These are phyloP conservation scores for Aureobasidium sp. DNA, from an alignment of 2,329 filamentous ascomycete genomes.

Conservation along the genomic window DNA sequence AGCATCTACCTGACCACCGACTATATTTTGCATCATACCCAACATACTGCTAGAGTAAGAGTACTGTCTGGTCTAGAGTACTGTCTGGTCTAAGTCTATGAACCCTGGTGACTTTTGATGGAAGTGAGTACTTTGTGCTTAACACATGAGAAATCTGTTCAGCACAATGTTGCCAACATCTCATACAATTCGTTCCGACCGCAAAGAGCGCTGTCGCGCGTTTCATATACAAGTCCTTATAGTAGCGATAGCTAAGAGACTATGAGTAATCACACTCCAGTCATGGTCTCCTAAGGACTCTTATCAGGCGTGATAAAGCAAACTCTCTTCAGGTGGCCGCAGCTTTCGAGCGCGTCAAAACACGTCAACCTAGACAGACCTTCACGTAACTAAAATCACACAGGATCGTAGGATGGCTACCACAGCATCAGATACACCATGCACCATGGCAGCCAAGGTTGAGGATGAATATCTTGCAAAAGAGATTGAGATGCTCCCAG, in stretches of 20 bases:
- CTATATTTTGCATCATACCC: neutral
- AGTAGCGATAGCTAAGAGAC: neutral
- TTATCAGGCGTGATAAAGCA: neutral
- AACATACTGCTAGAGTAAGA: too few relatives aligned
- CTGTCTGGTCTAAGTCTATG: neutral
- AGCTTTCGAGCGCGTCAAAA: neutral
- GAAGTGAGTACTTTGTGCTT: neutral
- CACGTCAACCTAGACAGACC: neutral
- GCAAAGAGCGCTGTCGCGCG: neutral
- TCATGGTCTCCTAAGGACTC: neutral
- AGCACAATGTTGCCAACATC: neutral
- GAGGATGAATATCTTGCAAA: neutral
- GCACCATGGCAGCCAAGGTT: neutral
- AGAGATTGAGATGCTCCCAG: neutral
- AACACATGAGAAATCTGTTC: neutral
- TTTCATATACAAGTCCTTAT: neutral
- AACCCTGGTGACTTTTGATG: neutral
- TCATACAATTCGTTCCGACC: neutral
- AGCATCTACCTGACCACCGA: neutral
- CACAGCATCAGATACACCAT: neutral
- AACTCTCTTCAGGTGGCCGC: neutral
- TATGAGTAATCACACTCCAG: neutral
- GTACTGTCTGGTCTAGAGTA: neutral
- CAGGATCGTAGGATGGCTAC: neutral
- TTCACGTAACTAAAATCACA: neutral